phyloP scores from a whole-genome alignment of 2,329 filamentous ascomycete species.

The Dothistroma pini region DNA sequence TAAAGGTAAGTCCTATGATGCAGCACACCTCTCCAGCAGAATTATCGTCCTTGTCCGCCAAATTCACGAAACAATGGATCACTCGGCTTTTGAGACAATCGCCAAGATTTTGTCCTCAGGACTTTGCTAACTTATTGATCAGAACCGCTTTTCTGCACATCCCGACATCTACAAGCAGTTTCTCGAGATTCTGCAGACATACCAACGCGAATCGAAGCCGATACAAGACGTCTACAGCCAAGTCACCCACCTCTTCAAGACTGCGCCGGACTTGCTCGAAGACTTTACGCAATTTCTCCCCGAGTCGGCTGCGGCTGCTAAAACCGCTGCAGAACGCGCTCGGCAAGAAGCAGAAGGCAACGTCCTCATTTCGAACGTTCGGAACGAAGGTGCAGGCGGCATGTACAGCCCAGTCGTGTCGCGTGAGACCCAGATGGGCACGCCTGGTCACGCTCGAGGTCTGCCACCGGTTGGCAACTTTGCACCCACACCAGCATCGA shows the following conservation, averaged over 20 bases:
- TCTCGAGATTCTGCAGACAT: constrained; percentile 94
- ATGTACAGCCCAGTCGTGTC: constrained; percentile 40
- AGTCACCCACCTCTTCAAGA: constrained; percentile 89
- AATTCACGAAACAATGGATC: background rate
- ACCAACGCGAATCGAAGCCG: constrained; percentile 95
- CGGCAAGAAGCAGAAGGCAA: constrained; percentile 66
- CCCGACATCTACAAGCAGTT: constrained; percentile 99
- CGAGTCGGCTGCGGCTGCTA: constrained; percentile 73
- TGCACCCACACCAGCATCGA: constrained; percentile 75
- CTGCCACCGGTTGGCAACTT: constrained; percentile 96
- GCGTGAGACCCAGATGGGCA: constrained; percentile 37
- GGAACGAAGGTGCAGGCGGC: constrained; percentile 45
- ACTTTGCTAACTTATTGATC: constrained; percentile 8
- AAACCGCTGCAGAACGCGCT: constrained; percentile 49
- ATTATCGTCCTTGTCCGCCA: background rate
- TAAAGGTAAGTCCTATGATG: constrained; percentile 66
- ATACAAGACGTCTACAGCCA: constrained; percentile 98
- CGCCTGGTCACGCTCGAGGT: constrained; percentile 29
- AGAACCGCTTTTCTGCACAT: constrained; percentile 96
- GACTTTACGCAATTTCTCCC: constrained; percentile 99
- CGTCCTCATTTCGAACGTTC: constrained; percentile 61
- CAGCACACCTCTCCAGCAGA: background rate
- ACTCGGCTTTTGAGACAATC: background rate
- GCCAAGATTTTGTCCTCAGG: background rate
- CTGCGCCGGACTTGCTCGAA: constrained; percentile 88